Conservation (phyloP, 176 grass and related monocot genomes). For the Themeda triandra region DNA sequence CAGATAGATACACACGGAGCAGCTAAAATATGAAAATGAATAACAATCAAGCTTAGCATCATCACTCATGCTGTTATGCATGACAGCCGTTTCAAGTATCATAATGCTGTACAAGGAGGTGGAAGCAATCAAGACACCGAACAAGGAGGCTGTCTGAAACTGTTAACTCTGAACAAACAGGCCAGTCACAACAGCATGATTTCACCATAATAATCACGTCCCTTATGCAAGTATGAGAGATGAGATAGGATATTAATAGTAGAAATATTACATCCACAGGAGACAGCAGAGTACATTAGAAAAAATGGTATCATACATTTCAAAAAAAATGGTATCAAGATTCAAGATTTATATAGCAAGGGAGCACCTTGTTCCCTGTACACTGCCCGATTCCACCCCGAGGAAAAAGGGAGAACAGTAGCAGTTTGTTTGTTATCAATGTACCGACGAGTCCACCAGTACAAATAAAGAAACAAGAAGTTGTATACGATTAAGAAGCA, state of each 20-base stretch:
- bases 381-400: background rate
- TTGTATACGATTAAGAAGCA: background rate
- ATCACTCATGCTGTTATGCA: background rate
- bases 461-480: background rate
- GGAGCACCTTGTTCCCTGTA: background rate
- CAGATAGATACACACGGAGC: background rate
- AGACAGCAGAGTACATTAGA: background rate
- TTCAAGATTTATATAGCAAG: background rate
- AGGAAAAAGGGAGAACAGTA: background rate
- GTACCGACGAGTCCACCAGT: background rate
- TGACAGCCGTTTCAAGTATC: background rate
- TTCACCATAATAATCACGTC: background rate
- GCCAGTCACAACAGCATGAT: background rate
- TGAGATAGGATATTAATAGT: background rate
- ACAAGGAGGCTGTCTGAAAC: background rate
- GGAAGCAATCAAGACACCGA: background rate
- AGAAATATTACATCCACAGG: background rate
- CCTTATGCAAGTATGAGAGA: background rate
- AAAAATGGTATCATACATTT: too few relatives aligned
- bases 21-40: background rate
- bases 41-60: background rate
- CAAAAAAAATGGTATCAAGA: background rate
- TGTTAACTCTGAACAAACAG: background rate
- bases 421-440: background rate
- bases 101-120: background rate